Base-by-base conservation (phyloP, 345 rosid species). In the Arabidopsis arenosa region DNA sequence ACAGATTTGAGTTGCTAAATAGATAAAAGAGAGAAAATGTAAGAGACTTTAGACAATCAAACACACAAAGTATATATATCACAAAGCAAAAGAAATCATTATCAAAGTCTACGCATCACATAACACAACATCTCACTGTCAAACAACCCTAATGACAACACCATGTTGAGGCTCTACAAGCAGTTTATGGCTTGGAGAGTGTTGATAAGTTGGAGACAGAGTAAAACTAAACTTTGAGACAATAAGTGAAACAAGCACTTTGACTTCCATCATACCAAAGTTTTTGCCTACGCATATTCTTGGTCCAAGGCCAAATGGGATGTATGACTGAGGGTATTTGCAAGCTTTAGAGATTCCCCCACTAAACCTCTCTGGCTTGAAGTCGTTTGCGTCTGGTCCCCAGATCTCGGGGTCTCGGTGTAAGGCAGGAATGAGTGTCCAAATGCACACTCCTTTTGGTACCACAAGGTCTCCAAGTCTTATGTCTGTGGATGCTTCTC, bases 141-240 rank as follows among this genome's bases (percentile, higher is more conserved):
- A 17, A 71, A 57, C 28, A 65, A 72, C 73, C 72, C 80, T 71
- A 66, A 89, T 83, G 53, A 72, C 70, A 30, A 92, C 86, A 48
- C 97, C 96, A 75, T 86, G 80, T 79, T 87, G 82, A 63, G 97
- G 96, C 72, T 84, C 89, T 3, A 90, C 88, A n/a, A 89, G 81
- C 86, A 92, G 9, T 17, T 59, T 59, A 59, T 59, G 64, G n/a
- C 85, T 58, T 1, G 98, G 94, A 28, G 89, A 84, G 68, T 89
- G 96, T 26, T 73, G 79, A 70, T 93, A 93, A 1, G 75, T 74
- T 0, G 92, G 86, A 15, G 97, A 87, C 2, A 89, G 72, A 64
- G 89, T 77, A 79, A 91, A 83, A 9, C 77, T 82, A 40, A 89
- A 89, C 76, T 77, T 85, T 44, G 89, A 88, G 52, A 93, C 84